phyloP scores from a whole-genome alignment of 495 filamentous ascomycete species.

The Sordaria brevicollis region DNA sequence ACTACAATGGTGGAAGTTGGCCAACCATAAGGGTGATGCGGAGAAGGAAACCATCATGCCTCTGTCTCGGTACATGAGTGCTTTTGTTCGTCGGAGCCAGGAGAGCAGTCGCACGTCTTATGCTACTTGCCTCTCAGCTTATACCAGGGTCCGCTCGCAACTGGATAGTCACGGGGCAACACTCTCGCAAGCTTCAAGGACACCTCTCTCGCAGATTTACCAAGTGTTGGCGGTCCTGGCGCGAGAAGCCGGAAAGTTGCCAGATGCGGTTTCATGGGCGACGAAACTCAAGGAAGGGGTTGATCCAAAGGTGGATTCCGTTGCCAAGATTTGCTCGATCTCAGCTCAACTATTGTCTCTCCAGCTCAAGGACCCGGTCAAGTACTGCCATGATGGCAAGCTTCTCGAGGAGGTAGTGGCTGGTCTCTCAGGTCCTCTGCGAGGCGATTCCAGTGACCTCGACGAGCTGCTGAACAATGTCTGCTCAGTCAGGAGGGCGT shows the following conservation, averaged over 20 bases:
- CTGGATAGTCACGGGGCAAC: conserved; percentile 14
- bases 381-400: conserved; percentile 23
- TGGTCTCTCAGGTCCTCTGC: conserved; percentile 44
- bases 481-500: conserved; percentile 51
- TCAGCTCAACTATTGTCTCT: conserved; percentile 35
- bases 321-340: conserved; percentile 32
- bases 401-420: conserved; percentile 40
- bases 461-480: conserved; percentile 59
- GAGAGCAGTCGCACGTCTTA: conserved; percentile 33
- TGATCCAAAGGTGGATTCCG: conserved; percentile 26
- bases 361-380: conserved; percentile 26
- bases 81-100: conserved; percentile 47
- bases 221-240: conserved; percentile 31
- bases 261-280: conserved; percentile 41
- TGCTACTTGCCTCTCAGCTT: conserved; percentile 13
- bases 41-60: conserved; percentile 62
- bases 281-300: conserved; percentile 24
- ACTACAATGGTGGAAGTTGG: conserved; percentile 59
- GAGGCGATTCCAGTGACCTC: conserved; percentile 53
- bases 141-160: conserved; percentile 14
- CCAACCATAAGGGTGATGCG: conserved; percentile 56
- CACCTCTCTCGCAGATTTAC: conserved; percentile 26
- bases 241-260: conserved; percentile 30
- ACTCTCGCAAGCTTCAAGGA: conserved; percentile 17
- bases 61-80: conserved; percentile 52